phyloP scores from a whole-genome alignment of 202 grass and related monocot species.

The Schoenoplectus triqueter region DNA sequence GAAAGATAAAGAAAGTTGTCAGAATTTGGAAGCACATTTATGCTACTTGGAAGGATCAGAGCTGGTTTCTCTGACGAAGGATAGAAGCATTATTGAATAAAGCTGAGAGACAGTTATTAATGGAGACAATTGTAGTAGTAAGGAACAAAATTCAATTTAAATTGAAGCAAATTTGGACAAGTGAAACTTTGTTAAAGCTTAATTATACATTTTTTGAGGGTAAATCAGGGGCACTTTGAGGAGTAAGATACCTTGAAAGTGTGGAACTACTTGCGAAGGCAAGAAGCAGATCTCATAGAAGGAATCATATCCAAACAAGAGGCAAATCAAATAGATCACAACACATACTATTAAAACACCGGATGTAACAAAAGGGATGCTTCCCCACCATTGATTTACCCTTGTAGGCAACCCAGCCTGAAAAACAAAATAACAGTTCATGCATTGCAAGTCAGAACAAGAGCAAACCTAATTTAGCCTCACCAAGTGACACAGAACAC shows the following conservation, averaged over 20 bases:
- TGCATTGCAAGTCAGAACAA: background rate
- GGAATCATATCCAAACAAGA: slow-evolving; percentile 92
- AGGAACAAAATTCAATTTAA: slow-evolving; percentile 12
- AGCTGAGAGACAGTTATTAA: slow-evolving; percentile 18
- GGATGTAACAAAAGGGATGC: slow-evolving; percentile 86
- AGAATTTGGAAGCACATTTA: slow-evolving; percentile 29
- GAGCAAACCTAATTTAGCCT: slow-evolving; percentile 7
- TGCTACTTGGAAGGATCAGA: background rate
- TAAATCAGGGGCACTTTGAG: background rate
- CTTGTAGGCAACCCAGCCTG: slow-evolving; percentile 88
- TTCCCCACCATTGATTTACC: slow-evolving; percentile 84
- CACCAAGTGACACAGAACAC: background rate
- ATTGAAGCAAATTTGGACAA: background rate
- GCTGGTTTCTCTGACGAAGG: background rate
- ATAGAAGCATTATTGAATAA: background rate
- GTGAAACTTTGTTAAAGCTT: background rate
- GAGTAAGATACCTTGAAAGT: slow-evolving; percentile 73
- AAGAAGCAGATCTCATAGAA: slow-evolving; percentile 87
- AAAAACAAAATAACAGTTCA: slow-evolving; percentile 24
- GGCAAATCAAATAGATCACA: slow-evolving; percentile 74
- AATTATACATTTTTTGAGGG: background rate
- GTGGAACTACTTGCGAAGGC: slow-evolving; percentile 66
- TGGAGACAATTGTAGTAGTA: background rate
- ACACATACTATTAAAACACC: slow-evolving; percentile 68
- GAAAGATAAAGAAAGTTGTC: slow-evolving; percentile 41